Conservation (phyloP, 2,329 filamentous ascomycete species). For the Fusarium sp. region DNA sequence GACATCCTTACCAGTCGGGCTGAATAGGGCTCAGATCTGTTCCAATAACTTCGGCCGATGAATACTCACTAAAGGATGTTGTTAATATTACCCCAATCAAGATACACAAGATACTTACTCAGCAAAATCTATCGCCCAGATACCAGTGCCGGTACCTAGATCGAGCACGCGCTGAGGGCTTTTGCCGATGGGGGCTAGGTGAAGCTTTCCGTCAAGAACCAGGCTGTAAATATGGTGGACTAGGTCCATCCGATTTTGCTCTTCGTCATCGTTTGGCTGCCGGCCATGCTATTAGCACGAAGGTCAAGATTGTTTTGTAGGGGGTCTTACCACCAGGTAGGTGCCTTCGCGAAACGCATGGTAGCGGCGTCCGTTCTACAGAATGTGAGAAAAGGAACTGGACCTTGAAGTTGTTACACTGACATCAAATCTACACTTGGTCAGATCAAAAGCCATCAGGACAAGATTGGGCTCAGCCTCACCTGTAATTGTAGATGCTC, state of each 20-base stretch:
- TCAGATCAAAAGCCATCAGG: not conserved
- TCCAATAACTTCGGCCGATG: not conserved
- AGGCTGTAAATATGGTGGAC: conserved; percentile 17
- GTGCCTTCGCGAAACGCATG: conserved; percentile 30
- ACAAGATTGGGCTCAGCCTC: not conserved
- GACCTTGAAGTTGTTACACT: not conserved
- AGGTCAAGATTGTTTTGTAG: not conserved
- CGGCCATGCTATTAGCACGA: not conserved
- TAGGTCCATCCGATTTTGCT: conserved; percentile 16
- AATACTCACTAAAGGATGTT: not conserved
- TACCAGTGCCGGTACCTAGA: conserved; percentile 16
- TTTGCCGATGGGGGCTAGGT: conserved; percentile 4
- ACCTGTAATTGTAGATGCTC: conserved; percentile 27
- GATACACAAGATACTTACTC: not conserved
- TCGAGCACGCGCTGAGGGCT: conserved; percentile 6
- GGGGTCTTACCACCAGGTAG: conserved; percentile 10
- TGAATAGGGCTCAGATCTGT: not conserved
- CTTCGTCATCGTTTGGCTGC: conserved; percentile 21
- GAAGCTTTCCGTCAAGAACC: not conserved
- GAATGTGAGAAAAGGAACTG: fast-evolving
- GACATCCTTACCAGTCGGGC: not conserved
- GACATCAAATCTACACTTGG: conserved; percentile 17
- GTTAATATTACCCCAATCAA: not conserved
- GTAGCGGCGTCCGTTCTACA: conserved; percentile 23
- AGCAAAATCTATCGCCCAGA: conserved; percentile 22